Evolutionary conservation across 169 alveolate species (phyloP), one percentile per base, ranked within the genome.

Genomic region (Plasmodium vinckei): DNA sequence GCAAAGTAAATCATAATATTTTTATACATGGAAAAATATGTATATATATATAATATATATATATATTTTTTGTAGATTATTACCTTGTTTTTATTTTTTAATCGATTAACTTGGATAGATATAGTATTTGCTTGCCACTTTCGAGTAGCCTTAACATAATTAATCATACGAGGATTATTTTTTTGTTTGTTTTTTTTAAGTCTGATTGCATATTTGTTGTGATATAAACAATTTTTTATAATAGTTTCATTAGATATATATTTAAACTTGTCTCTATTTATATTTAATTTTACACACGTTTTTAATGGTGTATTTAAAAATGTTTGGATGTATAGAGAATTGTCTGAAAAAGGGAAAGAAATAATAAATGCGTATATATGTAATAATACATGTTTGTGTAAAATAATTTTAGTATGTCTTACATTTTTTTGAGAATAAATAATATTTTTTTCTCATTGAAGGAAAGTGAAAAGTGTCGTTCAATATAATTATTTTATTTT

Each of bases 391-490:
- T 4, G 21, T 51, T 12, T 13, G 59, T 51, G 33, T 15, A 46
- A 44, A 67, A 67, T 17, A 67, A 42, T 17, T 44, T 6, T 9
- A 1, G 21, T 9, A 67, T 9, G 15, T 19, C n/a, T 63, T 82
- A 82, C 90, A 82, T 61, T 33, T 65, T 61, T 72, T 82, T n/a
- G 86, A 25, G 3, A 82, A 33, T 9, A 67, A 15, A 70, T 54
- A 82, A 60, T 67, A 82, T 33, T 82, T 33, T 25, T 82, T 82
- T 61, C 90, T 39, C 90, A 82, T 82, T 1, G 90, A 82, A n/a
- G 90, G 90, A 3, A 82, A 49, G 27, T 82, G 90, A 59, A 82
- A 82, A 13, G 90, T 82, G 9, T 82, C 90, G 47, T 82, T 82
- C 44, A 82, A 57, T 25, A 82, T 68, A n/a, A 77, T 25, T 19